Base-by-base conservation (phyloP, 2,329 filamentous ascomycete genomes). In the Daldinia eschscholtzii region DNA sequence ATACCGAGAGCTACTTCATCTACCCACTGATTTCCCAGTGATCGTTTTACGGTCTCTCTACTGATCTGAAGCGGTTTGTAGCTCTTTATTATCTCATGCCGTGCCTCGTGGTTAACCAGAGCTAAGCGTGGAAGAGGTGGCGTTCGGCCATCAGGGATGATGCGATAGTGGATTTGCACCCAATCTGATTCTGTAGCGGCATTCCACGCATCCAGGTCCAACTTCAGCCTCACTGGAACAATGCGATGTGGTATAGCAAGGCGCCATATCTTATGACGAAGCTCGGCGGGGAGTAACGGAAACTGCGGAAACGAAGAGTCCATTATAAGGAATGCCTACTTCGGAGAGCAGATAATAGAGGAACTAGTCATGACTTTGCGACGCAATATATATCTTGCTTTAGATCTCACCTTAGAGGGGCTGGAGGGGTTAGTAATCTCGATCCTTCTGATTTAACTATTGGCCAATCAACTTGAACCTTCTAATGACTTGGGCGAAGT, bases 241-340 rank as follows among this genome's bases (percentile, higher is more conserved):
- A 30, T 62, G 33, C 65, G 68, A 23, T 50, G 41, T 9, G 63
- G 52, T 20, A 65, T 55, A 15, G 61, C 65, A 9, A 65, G 26
- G 15, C 57, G 61, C 68, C 68, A 70, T 63, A 70, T 63, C 57
- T 60, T 68, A 37, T 57, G 62, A 12, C 68, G 64, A 48, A 70
- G 53, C 61, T 70, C 68, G 42, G 53, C 48, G 4, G 68, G 68
- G 4, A 70, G 58, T 20, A 46, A 57, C 9, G 44, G 41, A 52
- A 70, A 70, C 58, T 68, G 68, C n/a, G 61, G 68, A 57, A 70
- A 70, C 10, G 61, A 65, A 13, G 33, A 20, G 26, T 63, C 61
- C 64, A 68, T 67, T 44, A 28, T 42, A 35, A 35, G 30, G 33
- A 56, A 55, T 33, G 18, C 3, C 6, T 30, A 50, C 5, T 6